phyloP scores from a whole-genome alignment of 352 stramenopile species.

The Thraustochytrium striatum region DNA sequence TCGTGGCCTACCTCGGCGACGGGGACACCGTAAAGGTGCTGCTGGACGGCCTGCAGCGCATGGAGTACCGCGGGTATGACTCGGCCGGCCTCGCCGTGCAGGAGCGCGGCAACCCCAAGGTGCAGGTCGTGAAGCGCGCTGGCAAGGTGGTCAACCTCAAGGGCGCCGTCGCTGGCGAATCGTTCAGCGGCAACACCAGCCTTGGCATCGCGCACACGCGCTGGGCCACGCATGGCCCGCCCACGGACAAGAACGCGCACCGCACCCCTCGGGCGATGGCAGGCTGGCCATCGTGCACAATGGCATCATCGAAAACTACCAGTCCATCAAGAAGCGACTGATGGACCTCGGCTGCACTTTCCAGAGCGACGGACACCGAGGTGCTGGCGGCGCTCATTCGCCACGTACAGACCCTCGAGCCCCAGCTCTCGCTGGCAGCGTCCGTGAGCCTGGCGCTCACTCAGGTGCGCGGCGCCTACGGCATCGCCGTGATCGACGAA shows the following conservation, averaged over 20 bases:
- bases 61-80: constrained; percentile 95
- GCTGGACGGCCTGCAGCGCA: constrained; percentile 75
- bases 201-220: constrained; percentile 97
- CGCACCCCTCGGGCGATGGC: constrained; percentile 86
- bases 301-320: constrained; percentile 96
- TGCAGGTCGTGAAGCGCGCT: constrained; percentile 51
- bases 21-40: constrained; percentile 71
- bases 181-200: constrained; percentile 57
- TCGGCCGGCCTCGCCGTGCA: constrained; percentile 92
- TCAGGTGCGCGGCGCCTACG: constrained; percentile 55
- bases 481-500: constrained; percentile 53
- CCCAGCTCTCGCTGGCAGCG: constrained; percentile 62
- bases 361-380: constrained; percentile 94
- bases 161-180: constrained; percentile 70
- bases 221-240: constrained; percentile 96
- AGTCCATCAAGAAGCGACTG: constrained; percentile 72
- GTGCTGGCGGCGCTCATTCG: constrained; percentile 95
- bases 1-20: constrained; percentile 50
- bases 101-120: constrained; percentile 53
- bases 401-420: constrained; percentile 76
- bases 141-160: constrained; percentile 64
- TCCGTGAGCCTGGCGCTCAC: constrained; percentile 51
- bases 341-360: constrained; percentile 83
- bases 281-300: constrained; percentile 96
- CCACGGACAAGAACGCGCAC: constrained; percentile 97